A percentile compares a stretch with the other conserved stretches of the same genome.
These are phyloP conservation scores for Pouteria campechiana DNA, from an alignment of 179 eudicot species.

Conservation along the genomic window DNA sequence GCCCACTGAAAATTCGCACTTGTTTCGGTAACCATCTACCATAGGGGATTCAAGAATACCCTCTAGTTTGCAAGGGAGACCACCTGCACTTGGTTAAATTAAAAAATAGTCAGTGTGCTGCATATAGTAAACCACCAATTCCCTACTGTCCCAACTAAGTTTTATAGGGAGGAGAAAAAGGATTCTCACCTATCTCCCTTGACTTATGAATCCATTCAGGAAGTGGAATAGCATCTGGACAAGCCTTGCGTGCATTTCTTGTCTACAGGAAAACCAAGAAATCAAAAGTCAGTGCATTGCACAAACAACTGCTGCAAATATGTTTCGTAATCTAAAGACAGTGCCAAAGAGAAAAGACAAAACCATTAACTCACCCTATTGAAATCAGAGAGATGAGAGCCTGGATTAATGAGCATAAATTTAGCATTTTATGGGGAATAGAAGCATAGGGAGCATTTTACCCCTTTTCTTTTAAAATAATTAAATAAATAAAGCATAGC, in stretches of 20 bases:
- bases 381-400: no score
- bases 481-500: no score
- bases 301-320: neutral
- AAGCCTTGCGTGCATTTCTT: conserved; percentile 83
- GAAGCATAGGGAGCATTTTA: no score
- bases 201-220: conserved; percentile 82
- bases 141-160: neutral
- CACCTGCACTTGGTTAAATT: no score
- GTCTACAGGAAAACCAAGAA: conserved; percentile 40
- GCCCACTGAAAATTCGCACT: conserved; percentile 95
- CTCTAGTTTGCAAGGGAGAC: conserved; percentile 86
- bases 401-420: no score
- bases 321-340: no score
- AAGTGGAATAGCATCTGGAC: conserved; percentile 58
- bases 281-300: neutral
- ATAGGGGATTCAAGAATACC: conserved; percentile 85
- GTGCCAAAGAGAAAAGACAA: no score
- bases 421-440: no score
- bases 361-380: no score
- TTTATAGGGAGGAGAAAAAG: neutral
- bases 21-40: conserved; percentile 84
- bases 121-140: no score
- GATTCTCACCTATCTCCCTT: conserved; percentile 67
- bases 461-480: no score
- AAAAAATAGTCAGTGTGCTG: no score